Percentiles rank a stretch among this genome's conserved stretches.
These are phyloP conservation scores for Aspergillus carlsbadensis DNA, from an alignment of 495 filamentous ascomycete species.

Conservation along the genomic window DNA sequence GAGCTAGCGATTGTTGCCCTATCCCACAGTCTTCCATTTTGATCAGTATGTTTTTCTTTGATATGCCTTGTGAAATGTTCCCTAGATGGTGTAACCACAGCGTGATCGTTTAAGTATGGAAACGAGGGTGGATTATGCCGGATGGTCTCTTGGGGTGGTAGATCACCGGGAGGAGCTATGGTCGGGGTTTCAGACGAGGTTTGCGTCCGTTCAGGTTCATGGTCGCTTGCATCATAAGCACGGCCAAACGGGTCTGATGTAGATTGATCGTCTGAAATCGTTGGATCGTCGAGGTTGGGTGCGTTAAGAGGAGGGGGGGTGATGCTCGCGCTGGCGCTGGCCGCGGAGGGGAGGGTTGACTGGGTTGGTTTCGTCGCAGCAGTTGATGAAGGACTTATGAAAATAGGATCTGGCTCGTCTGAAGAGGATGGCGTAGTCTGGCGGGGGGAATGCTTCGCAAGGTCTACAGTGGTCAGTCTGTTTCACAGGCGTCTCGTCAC, in stretches of 20 bases:
- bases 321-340: slow-evolving; percentile 1
- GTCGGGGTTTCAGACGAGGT: neutral
- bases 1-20: slow-evolving; percentile 1
- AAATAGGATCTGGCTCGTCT: slow-evolving; percentile 2
- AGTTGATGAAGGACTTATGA: slow-evolving; percentile 2
- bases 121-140: slow-evolving; percentile 29
- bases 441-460: slow-evolving; percentile 6
- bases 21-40: neutral
- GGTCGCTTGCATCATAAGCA: slow-evolving; percentile 26
- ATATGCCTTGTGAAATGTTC: slow-evolving; percentile 9
- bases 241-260: slow-evolving; percentile 32
- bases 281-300: slow-evolving; percentile 27
- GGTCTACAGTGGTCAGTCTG: slow-evolving; percentile 20
- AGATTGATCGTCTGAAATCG: slow-evolving; percentile 28
- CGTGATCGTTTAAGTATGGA: slow-evolving; percentile 28
- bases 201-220: slow-evolving; percentile 8
- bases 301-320: slow-evolving; percentile 20
- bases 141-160: slow-evolving; percentile 14
- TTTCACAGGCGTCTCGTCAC: slow-evolving; percentile 3
- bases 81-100: slow-evolving; percentile 13
- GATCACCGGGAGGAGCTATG: neutral
- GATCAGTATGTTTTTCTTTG: neutral
- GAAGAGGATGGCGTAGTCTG: slow-evolving; percentile 9
- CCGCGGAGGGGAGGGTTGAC: neutral
- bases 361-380: neutral